phyloP scores from a whole-genome alignment of 257 asterid genomes.

The Salvia rosmarinus region DNA sequence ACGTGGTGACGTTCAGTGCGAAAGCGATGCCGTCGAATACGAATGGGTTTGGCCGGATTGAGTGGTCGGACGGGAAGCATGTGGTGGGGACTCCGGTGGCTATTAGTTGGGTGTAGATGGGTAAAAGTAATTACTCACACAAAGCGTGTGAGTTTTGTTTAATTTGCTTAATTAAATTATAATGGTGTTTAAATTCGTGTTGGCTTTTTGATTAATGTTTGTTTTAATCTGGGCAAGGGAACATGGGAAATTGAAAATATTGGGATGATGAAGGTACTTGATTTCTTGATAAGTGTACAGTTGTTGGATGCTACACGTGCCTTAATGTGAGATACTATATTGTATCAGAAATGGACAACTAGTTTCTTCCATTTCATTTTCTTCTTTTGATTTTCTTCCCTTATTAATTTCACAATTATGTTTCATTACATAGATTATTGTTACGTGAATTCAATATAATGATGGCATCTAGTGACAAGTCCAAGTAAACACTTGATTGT shows the following conservation, averaged over 20 bases:
- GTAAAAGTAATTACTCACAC: constrained; percentile 12
- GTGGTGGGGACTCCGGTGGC: constrained; percentile 87
- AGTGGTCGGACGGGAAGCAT: constrained; percentile 89
- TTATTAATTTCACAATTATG: not conserved
- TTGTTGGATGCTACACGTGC: constrained; percentile 24
- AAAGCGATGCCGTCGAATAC: constrained; percentile 56
- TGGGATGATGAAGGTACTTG: constrained; percentile 2
- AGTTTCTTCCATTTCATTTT: constrained; percentile 1
- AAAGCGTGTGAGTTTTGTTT: constrained; percentile 33
- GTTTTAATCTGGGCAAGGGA: not conserved
- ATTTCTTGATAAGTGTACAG: constrained; percentile 37
- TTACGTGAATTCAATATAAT: not conserved
- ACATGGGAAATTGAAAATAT: constrained; percentile 6
- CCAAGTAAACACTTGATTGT: too few species aligned
- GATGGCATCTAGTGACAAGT: too few species aligned
- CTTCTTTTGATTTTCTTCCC: not conserved
- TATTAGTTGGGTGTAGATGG: constrained; percentile 60
- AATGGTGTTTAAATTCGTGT: not conserved
- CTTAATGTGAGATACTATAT: constrained; percentile 3
- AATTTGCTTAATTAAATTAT: not conserved
- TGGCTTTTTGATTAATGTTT: not conserved
- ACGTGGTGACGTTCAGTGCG: constrained; percentile 63
- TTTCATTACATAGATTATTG: not conserved
- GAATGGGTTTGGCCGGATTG: constrained; percentile 69
- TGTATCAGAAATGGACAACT: constrained; percentile 7